Percentiles rank a stretch among this genome's conserved stretches.
These are phyloP conservation scores for Verticillium dahliae DNA, from an alignment of 2,329 filamentous ascomycete species.

Conservation along the genomic window DNA sequence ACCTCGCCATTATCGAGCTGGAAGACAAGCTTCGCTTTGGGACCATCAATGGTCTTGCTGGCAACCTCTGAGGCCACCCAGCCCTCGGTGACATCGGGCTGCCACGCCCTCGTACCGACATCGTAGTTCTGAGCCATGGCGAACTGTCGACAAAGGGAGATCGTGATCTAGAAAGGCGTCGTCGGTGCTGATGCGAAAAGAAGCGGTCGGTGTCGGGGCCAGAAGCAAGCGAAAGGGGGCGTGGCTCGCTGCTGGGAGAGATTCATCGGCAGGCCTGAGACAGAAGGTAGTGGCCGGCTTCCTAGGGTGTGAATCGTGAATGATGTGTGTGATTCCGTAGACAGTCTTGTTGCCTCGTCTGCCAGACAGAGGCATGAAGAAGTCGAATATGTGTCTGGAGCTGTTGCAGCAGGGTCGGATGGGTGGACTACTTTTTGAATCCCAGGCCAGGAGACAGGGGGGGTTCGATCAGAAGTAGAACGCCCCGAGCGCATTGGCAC, in stretches of 20 bases:
- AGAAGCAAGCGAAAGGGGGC: conserved; percentile 7
- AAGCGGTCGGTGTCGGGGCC: conserved; percentile 4
- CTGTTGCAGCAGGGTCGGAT: not conserved
- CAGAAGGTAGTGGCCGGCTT: not conserved
- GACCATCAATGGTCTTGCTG: conserved; percentile 75
- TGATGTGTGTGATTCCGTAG: not conserved
- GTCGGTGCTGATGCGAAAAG: conserved; percentile 6
- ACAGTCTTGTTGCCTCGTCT: not conserved
- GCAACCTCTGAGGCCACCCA: conserved; percentile 95
- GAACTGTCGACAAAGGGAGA: not conserved
- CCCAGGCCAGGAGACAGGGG: not conserved
- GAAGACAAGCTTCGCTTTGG: conserved; percentile 85
- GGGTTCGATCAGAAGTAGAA: not conserved
- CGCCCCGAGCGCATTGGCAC: not conserved
- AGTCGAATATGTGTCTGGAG: not conserved
- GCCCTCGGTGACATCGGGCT: conserved; percentile 90
- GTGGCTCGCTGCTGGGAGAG: conserved; percentile 7
- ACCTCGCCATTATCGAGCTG: conserved; percentile 91
- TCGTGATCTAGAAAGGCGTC: conserved; percentile 6
- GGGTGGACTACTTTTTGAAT: not conserved
- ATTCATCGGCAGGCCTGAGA: conserved; percentile 8
- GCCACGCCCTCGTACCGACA: conserved; percentile 95
- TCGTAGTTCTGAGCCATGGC: conserved; percentile 91
- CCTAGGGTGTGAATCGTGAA: not conserved
- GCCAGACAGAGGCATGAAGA: not conserved